phyloP scores from a whole-genome alignment of 805 yeast genomes.

The Cyberlindnera saturnus region DNA sequence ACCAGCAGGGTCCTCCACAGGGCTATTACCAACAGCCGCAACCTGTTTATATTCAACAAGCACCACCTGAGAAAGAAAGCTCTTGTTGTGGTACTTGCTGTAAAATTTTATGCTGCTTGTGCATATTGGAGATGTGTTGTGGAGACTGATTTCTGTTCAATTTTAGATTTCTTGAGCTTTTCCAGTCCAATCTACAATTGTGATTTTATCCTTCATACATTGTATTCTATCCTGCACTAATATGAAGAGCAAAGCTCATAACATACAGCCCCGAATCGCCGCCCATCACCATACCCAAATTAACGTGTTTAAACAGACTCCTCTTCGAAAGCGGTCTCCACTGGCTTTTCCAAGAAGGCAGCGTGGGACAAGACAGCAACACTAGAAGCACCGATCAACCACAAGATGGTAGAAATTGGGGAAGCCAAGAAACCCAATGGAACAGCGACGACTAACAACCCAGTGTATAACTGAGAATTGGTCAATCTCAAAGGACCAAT shows the following conservation, averaged over 20 bases:
- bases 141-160: neutral
- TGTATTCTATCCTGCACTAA: too few species aligned
- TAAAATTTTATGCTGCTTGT: conserved; percentile 19
- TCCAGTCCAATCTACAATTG: too few species aligned
- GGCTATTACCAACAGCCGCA: conserved; percentile 25
- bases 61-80: conserved; percentile 14
- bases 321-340: conserved; percentile 90
- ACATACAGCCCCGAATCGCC: too few species aligned
- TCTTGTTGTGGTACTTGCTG: conserved; percentile 16
- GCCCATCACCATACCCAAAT: neutral
- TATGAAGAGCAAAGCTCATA: too few species aligned
- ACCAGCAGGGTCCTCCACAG: conserved; percentile 18
- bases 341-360: conserved; percentile 87
- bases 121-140: conserved; percentile 16
- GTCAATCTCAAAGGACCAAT: conserved; percentile 63
- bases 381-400: conserved; percentile 86
- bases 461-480: conserved; percentile 80
- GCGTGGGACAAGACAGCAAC: conserved; percentile 82
- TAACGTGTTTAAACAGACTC: conserved; percentile 29
- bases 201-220: too few species aligned
- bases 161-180: too few species aligned
- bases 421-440: conserved; percentile 85
- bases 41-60: conserved; percentile 22
- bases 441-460: conserved; percentile 64
- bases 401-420: conserved; percentile 82